phyloP scores from a whole-genome alignment of 768 basidiomycete genomes.

The Mycena amicta region DNA sequence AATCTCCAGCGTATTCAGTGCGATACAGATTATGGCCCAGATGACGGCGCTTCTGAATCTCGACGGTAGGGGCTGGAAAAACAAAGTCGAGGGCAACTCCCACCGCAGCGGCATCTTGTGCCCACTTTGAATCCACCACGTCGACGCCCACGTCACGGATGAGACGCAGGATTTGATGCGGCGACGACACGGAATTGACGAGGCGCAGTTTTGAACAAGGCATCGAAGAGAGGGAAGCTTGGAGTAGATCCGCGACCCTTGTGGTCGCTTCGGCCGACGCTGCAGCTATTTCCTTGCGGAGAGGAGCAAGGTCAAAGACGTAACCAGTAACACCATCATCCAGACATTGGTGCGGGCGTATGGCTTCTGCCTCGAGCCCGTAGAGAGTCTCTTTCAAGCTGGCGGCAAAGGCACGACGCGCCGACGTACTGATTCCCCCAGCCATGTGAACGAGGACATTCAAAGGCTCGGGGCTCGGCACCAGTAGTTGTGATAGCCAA shows the following conservation, averaged over 20 bases:
- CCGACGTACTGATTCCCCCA: slow-evolving; percentile 56
- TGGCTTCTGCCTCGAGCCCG: slow-evolving; percentile 53
- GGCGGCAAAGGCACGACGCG: slow-evolving; percentile 66
- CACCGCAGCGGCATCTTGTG: slow-evolving; percentile 61
- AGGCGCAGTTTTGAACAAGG: slow-evolving; percentile 63
- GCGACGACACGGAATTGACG: slow-evolving; percentile 55
- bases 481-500: slow-evolving; percentile 65
- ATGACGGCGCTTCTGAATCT: slow-evolving; percentile 33
- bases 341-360: slow-evolving; percentile 55
- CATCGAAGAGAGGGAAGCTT: slow-evolving; percentile 60
- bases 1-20: slow-evolving; percentile 58
- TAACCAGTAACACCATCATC: slow-evolving; percentile 77
- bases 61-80: slow-evolving; percentile 53
- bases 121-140: slow-evolving; percentile 76
- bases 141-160: slow-evolving; percentile 71
- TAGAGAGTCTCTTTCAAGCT: slow-evolving; percentile 58
- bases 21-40: slow-evolving; percentile 80
- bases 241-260: slow-evolving; percentile 41
- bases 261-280: slow-evolving; percentile 11
- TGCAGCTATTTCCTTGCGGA: slow-evolving; percentile 36
- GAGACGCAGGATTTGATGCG: slow-evolving; percentile 75
- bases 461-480: slow-evolving; percentile 32
- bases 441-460: slow-evolving; percentile 71
- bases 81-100: slow-evolving; percentile 80
- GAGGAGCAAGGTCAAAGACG: slow-evolving; percentile 64